Evolutionary conservation across 192 early-diverging fungal species (phyloP).

Genomic region (Thamnidium elegans): DNA sequence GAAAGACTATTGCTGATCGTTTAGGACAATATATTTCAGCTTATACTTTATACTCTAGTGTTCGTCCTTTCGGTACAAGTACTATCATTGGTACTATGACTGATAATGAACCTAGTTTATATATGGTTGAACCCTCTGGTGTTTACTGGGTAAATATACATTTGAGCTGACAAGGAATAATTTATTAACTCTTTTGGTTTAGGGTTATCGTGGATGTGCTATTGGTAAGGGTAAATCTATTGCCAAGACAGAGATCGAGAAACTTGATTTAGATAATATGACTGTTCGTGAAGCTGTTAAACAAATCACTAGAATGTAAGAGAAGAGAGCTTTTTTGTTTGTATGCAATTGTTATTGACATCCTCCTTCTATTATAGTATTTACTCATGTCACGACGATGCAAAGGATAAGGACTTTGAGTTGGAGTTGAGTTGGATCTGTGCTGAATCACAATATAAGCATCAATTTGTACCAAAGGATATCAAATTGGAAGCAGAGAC

Average conservation of each 20-base stretch:
- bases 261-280: slow-evolving; percentile 83
- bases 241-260: slow-evolving; percentile 99
- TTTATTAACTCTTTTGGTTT: not conserved
- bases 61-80: slow-evolving; percentile 90
- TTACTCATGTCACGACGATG: slow-evolving; percentile 91
- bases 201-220: slow-evolving; percentile 95
- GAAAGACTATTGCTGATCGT: slow-evolving; percentile 88
- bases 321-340: slow-evolving; percentile 6
- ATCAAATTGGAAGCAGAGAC: slow-evolving; percentile 82
- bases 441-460: slow-evolving; percentile 71
- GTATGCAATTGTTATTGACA: not conserved
- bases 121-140: slow-evolving; percentile 97
- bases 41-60: slow-evolving; percentile 95
- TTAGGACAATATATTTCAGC: slow-evolving; percentile 91
- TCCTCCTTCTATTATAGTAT: slow-evolving; percentile 55
- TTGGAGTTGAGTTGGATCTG: slow-evolving; percentile 97
- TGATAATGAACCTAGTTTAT: slow-evolving; percentile 76
- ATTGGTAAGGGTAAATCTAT: slow-evolving; percentile 95
- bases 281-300: slow-evolving; percentile 84
- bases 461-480: slow-evolving; percentile 85
- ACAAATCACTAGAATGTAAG: slow-evolving; percentile 90
- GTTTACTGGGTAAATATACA: slow-evolving; percentile 73
- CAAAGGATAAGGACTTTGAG: slow-evolving; percentile 99
- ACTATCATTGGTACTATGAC: slow-evolving; percentile 76
- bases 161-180: not conserved